phyloP scores from a whole-genome alignment of 768 basidiomycete species.

The Daedaleopsis nitida region DNA sequence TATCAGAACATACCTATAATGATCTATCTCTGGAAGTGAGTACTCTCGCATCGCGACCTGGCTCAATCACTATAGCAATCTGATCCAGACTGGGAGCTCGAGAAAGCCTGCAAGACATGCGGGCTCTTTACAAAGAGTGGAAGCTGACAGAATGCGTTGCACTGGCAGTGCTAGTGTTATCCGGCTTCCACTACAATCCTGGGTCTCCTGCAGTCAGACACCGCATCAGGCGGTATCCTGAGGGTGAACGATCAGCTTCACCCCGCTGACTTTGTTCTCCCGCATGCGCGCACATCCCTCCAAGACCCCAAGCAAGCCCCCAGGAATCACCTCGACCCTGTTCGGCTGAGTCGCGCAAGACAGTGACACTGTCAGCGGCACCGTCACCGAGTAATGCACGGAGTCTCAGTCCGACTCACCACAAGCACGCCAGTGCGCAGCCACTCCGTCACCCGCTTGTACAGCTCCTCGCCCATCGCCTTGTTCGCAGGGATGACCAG shows the following conservation, averaged over 20 bases:
- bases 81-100: too few relatives aligned
- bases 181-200: too few relatives aligned
- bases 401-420: background rate
- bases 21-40: too few relatives aligned
- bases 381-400: background rate
- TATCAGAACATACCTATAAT: too few relatives aligned
- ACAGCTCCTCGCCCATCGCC: conserved; percentile 12
- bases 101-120: too few relatives aligned
- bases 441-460: conserved; percentile 12
- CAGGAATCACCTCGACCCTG: conserved; percentile 40
- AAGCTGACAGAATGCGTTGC: too few relatives aligned
- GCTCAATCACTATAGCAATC: too few relatives aligned
- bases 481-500: conserved; percentile 5
- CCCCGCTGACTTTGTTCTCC: conserved; percentile 41
- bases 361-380: background rate
- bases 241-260: conserved; percentile 45
- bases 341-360: conserved; percentile 39
- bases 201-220: too few relatives aligned
- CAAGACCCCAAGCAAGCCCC: conserved; percentile 41
- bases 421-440: conserved; percentile 8
- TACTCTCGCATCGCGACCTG: too few relatives aligned
- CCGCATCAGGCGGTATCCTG: conserved; percentile 35
- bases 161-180: too few relatives aligned
- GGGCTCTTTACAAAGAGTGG: too few relatives aligned
- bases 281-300: conserved; percentile 39